Base-by-base conservation (phyloP, 495 filamentous ascomycete species). In the Choiromyces venosus region DNA sequence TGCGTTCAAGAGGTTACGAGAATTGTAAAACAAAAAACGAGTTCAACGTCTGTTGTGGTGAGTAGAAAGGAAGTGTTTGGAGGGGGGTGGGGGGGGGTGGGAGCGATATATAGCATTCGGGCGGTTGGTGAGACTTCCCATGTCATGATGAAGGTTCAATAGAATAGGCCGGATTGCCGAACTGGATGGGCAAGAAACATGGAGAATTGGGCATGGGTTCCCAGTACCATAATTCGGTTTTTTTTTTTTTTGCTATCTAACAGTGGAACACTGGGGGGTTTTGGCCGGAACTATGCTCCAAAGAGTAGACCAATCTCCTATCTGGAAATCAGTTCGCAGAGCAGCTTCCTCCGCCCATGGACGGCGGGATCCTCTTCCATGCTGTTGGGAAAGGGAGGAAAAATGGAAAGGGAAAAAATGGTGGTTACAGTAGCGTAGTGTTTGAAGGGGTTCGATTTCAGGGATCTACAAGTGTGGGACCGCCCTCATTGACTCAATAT, bases 71-170 rank as follows among this genome's bases (percentile, higher is more conserved):
- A 68, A 67, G 68, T 5, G 25, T 65, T 52, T 33, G 36, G 44
- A 68, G 40, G 39, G 40, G 65, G 65, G 52, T 56, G 71, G 68
- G 66, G 65, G 67, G 69, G 61, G 74, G 40, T 19, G 46, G 71
- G 69, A 25, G 67, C 72, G 68, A 80, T 80, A 80, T 80, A 80
- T 80, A 77, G 52, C 40, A 74, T 70, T 42, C 14, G 35, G 56
- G 69, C 74, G 46, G 73, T 56, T 71, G 46, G 36, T 66, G 73
- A 72, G 68, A 70, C 40, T 67, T 33, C 64, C 73, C 52, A 40
- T 65, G 52, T 33, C 52, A 61, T 61, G 25, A 16, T 18, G 10
- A 33, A 14, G 52, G 25, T 25, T 25, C 5, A 14, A 14, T 25
- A 52, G 46, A n/a, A 52, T 6, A 25, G n/a, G 21, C 10, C 10